phyloP scores from a whole-genome alignment of 768 basidiomycete genomes.

The Tricholomella constricta region DNA sequence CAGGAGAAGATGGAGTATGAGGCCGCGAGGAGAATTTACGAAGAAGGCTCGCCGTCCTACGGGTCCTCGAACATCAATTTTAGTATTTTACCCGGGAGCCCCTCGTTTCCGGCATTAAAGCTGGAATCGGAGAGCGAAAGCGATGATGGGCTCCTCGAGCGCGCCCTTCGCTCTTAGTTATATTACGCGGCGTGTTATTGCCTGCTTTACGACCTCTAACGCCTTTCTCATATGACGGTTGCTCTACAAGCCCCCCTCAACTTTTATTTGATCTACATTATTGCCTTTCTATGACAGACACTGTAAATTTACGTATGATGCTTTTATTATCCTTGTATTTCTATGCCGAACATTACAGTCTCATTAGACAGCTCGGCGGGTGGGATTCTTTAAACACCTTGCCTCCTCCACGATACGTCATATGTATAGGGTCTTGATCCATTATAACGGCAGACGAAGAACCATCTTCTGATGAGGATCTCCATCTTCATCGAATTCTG shows the following conservation, averaged over 20 bases:
- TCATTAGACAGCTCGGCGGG: slow-evolving; percentile 1
- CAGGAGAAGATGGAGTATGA: slow-evolving; percentile 96
- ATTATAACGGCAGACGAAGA: slow-evolving; percentile 45
- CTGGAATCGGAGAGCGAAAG: slow-evolving; percentile 72
- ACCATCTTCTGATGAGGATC: slow-evolving; percentile 88
- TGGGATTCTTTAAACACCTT: slow-evolving; percentile 4
- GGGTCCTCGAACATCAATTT: slow-evolving; percentile 79
- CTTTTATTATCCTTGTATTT: slow-evolving; percentile 31
- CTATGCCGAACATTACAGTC: slow-evolving; percentile 21
- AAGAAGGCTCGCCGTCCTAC: slow-evolving; percentile 73
- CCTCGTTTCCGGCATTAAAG: slow-evolving; percentile 61
- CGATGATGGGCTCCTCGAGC: slow-evolving; percentile 47
- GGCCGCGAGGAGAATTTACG: slow-evolving; percentile 80
- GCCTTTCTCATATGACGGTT: slow-evolving; percentile 31
- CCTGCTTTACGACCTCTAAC: slow-evolving; percentile 30
- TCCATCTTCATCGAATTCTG: slow-evolving; percentile 79
- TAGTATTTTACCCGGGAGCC: slow-evolving; percentile 74
- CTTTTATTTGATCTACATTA: slow-evolving; percentile 25
- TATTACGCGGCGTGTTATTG: slow-evolving; percentile 17
- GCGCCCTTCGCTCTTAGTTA: slow-evolving; percentile 36
- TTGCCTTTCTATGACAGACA: slow-evolving; percentile 28
- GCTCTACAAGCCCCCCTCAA: slow-evolving; percentile 9
- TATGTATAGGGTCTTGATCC: neutral
- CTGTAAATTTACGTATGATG: slow-evolving; percentile 32
- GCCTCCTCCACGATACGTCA: neutral